Percentiles rank a stretch among this genome's conserved stretches.
phyloP scores from a whole-genome alignment of 73 alveolate genomes.

The Tetrahymena borealis region DNA sequence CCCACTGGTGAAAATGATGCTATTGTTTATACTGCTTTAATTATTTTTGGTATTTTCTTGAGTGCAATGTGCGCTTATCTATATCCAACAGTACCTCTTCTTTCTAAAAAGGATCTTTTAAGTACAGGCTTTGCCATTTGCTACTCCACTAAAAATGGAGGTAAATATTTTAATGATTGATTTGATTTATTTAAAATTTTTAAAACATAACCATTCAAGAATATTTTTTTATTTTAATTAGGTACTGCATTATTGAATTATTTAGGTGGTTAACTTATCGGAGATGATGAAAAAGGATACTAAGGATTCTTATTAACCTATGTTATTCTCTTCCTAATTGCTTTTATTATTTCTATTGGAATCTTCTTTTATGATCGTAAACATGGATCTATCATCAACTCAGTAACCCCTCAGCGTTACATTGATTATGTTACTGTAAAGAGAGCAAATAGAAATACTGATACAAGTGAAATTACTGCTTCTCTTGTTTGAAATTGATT shows the following conservation, averaged over 20 bases:
- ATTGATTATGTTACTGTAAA: not conserved
- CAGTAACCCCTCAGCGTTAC: not conserved
- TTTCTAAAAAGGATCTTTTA: not conserved
- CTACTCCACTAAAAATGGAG: not conserved
- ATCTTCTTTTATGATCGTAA: not conserved
- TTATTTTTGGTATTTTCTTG: not conserved
- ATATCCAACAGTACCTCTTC: not conserved
- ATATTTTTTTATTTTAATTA: not conserved
- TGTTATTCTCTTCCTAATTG: not conserved
- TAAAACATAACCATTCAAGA: not conserved
- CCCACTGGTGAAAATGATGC: not conserved
- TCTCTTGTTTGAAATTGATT: too few relatives aligned
- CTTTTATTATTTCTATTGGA: not conserved
- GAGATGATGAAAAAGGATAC: not conserved
- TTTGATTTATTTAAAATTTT: not conserved
- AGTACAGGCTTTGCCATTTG: not conserved
- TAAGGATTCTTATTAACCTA: not conserved
- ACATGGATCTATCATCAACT: not conserved
- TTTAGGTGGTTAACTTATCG: not conserved
- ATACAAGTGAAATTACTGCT: too few relatives aligned
- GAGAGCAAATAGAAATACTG: not conserved
- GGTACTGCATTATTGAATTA: not conserved
- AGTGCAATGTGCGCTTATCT: not conserved
- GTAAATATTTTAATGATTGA: not conserved
- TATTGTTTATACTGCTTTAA: not conserved